Conservation (phyloP, 768 basidiomycete genomes). For the Rubroboletus pulcherrimus region DNA sequence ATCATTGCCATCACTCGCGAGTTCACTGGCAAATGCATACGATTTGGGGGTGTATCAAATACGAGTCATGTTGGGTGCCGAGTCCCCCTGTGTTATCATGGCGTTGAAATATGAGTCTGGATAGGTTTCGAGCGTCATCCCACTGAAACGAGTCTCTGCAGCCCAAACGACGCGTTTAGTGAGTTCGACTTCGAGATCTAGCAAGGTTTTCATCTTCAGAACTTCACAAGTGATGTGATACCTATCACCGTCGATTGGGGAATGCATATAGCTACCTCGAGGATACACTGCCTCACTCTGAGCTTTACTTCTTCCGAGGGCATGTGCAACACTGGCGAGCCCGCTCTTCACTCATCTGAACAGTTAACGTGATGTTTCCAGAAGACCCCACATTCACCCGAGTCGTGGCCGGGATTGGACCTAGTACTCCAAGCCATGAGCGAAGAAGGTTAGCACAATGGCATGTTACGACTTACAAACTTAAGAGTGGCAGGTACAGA, state of each 20-base stretch:
- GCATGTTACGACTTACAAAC: neutral
- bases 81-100: neutral
- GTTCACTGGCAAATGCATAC: neutral
- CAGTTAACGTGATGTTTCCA: neutral
- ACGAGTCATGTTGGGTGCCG: neutral
- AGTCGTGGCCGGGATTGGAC: neutral
- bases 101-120: neutral
- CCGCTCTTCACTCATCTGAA: neutral
- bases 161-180: neutral
- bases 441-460: neutral
- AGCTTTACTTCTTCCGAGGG: constrained; percentile 1
- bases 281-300: constrained; percentile 9
- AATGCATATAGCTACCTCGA: neutral
- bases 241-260: neutral
- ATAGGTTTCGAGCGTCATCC: neutral
- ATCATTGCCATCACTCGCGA: too few species aligned
- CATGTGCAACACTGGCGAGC: neutral
- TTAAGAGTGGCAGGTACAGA: neutral
- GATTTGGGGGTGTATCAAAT: neutral
- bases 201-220: neutral
- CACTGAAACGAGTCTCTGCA: neutral
- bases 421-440: neutral
- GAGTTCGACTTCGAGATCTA: neutral
- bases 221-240: neutral
- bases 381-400: neutral